Percentiles rank a stretch among this genome's conserved stretches.
Conservation (phyloP, 2,329 filamentous ascomycete genomes). For the Aspergillus tanneri region DNA sequence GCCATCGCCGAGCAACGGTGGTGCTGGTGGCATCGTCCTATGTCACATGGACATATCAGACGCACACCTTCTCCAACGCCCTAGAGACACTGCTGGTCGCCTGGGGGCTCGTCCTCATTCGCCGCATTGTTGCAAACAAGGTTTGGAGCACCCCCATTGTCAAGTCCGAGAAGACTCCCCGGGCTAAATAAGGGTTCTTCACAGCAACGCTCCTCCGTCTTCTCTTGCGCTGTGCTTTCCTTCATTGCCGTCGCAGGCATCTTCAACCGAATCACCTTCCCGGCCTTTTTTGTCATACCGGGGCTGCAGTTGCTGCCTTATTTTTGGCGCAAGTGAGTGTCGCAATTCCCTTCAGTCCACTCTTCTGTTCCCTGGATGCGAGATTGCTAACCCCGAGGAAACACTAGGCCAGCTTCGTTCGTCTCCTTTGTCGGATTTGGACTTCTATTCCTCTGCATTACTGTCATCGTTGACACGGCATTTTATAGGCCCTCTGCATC, state of each 20-base stretch:
- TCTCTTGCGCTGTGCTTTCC: constrained; percentile 75
- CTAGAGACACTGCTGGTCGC: constrained; percentile 89
- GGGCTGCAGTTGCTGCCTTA: constrained; percentile 80
- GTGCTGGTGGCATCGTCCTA: constrained; percentile 92
- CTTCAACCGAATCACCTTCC: constrained; percentile 97
- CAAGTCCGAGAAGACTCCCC: neutral
- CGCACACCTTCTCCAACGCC: constrained; percentile 97
- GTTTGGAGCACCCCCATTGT: constrained; percentile 48
- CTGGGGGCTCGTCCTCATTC: constrained; percentile 90
- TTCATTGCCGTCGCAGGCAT: constrained; percentile 79
- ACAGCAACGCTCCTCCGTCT: constrained; percentile 70
- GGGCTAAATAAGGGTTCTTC: constrained; percentile 15
- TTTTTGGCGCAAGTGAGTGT: constrained; percentile 72
- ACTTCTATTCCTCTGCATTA: constrained; percentile 66
- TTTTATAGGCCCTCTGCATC: constrained; percentile 62
- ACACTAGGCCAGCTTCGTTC: constrained; percentile 56
- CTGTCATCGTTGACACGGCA: constrained; percentile 77
- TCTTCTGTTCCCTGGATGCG: constrained; percentile 2
- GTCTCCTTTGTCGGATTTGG: constrained; percentile 64
- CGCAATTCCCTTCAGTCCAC: neutral
- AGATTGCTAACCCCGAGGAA: constrained; percentile 35
- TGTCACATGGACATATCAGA: constrained; percentile 98
- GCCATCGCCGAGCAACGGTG: constrained; percentile 69
- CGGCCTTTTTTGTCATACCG: constrained; percentile 84
- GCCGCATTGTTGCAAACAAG: constrained; percentile 76